Percentiles rank a stretch among this genome's conserved stretches.
These are phyloP conservation scores for Berberis thunbergii DNA, from an alignment of 164 flowering plant genomes.

Conservation along the genomic window DNA sequence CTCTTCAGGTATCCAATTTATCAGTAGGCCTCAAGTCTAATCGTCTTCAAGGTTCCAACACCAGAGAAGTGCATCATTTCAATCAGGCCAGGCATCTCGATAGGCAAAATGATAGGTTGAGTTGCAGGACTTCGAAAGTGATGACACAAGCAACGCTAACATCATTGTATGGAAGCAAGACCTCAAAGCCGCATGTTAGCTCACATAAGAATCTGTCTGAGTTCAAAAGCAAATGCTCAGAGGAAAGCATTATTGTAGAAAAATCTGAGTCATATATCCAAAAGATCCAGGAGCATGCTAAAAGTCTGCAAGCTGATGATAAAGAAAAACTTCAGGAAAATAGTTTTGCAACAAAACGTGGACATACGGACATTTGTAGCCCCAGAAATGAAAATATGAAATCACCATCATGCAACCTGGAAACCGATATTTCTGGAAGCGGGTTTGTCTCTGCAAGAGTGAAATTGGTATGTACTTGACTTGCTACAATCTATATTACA, in stretches of 20 bases:
- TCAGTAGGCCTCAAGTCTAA: background rate
- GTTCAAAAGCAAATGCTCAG: constrained; percentile 27
- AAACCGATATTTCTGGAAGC: constrained; percentile 42
- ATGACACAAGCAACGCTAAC: constrained; percentile 49
- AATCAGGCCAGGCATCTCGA: constrained; percentile 28
- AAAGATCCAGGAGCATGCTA: constrained; percentile 18
- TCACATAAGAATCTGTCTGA: constrained; percentile 16
- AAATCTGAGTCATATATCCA: constrained; percentile 18
- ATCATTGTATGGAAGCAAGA: constrained; percentile 41
- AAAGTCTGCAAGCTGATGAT: constrained; percentile 31
- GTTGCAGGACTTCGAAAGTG: constrained; percentile 34
- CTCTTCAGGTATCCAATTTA: constrained; percentile 12
- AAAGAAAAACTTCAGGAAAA: constrained; percentile 37
- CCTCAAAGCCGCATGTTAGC: constrained; percentile 19
- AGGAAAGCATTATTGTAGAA: constrained; percentile 38
- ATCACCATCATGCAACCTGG: constrained; percentile 50
- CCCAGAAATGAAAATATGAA: constrained; percentile 28
- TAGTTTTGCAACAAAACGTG: constrained; percentile 41
- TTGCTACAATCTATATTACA: background rate
- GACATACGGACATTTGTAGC: constrained; percentile 38
- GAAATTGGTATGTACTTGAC: constrained; percentile 61
- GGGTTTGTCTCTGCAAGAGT: constrained; percentile 87
- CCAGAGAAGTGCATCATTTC: constrained; percentile 8
- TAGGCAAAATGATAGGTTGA: constrained; percentile 25
- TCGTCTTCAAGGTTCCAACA: constrained; percentile 7